These are phyloP conservation scores for Corchorus olitorius DNA, from an alignment of 345 rosid species.

Conservation along the genomic window DNA sequence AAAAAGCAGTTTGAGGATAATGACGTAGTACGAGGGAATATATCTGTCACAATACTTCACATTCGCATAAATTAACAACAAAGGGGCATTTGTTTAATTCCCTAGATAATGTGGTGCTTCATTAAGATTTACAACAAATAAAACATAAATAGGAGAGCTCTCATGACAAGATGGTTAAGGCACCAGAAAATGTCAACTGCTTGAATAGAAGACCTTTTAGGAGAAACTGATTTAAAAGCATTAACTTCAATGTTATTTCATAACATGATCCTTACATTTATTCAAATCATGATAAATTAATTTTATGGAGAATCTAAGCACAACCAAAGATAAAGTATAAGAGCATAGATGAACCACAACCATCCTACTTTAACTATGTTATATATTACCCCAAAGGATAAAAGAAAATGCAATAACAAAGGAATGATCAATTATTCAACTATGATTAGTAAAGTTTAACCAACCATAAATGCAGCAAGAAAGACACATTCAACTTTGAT, in stretches of 20 bases:
- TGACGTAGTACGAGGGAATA: not conserved
- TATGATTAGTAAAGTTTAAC: not conserved
- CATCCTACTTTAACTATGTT: not conserved
- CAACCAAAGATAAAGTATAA: not conserved
- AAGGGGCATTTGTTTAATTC: not conserved
- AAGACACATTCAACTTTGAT: not conserved
- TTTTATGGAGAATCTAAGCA: not conserved
- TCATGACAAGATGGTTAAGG: not conserved
- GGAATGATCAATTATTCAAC: not conserved
- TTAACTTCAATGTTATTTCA: not conserved
- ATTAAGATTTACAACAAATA: not conserved
- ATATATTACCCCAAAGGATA: not conserved
- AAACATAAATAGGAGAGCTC: not conserved
- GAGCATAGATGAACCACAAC: not conserved
- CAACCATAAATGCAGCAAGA: not conserved
- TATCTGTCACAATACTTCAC: not conserved
- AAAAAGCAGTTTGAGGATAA: slow-evolving; percentile 3
- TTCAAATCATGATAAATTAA: not conserved
- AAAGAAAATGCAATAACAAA: not conserved
- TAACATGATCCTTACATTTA: not conserved
- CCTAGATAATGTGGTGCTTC: not conserved
- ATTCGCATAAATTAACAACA: not conserved
- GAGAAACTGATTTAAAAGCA: slow-evolving; percentile 1
- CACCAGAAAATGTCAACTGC: not conserved
- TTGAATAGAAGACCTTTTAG: not conserved